These are phyloP conservation scores for Nigrospora sphaerica DNA, from an alignment of 2,329 filamentous ascomycete genomes.

Conservation along the genomic window DNA sequence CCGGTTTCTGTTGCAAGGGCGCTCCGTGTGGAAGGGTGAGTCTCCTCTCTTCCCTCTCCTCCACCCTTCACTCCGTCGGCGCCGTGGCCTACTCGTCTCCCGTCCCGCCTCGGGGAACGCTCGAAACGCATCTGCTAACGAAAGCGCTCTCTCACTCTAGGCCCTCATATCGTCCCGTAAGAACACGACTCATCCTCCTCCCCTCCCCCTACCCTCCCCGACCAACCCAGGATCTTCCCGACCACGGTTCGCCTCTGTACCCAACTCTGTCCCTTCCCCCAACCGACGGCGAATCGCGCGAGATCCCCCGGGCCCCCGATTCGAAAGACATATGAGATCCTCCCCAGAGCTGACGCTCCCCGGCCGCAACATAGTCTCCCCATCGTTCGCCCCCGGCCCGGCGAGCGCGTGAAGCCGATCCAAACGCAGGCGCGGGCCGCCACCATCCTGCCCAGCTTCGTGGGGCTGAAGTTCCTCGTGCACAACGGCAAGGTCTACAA, in stretches of 20 bases:
- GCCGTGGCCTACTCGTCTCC: too few relatives aligned
- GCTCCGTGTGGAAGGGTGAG: conserved; percentile 26
- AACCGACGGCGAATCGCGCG: too few relatives aligned
- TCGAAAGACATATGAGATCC: not conserved
- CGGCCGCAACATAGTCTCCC: conserved; percentile 38
- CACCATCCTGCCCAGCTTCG: conserved; percentile 87
- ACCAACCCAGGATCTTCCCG: too few relatives aligned
- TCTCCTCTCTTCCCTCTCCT: not conserved
- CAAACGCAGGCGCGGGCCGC: conserved; percentile 81
- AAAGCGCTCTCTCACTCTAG: conserved; percentile 29
- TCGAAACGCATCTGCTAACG: not conserved
- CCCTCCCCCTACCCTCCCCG: too few relatives aligned
- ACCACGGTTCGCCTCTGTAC: too few relatives aligned
- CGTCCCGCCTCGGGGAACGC: too few relatives aligned
- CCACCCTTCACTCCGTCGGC: not conserved
- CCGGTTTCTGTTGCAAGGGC: conserved; percentile 25
- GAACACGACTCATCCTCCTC: conserved; percentile 15
- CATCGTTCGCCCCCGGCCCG: conserved; percentile 54
- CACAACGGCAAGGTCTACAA: conserved; percentile 87
- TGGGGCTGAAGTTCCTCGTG: conserved; percentile 81
- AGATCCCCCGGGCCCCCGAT: not conserved
- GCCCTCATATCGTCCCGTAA: conserved; percentile 67
- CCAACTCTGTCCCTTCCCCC: too few relatives aligned
- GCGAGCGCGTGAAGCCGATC: conserved; percentile 64
- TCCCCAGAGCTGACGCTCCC: not conserved